Base-by-base conservation (phyloP, 2,329 filamentous ascomycete genomes). In the Ophiosphaerella narmari region DNA sequence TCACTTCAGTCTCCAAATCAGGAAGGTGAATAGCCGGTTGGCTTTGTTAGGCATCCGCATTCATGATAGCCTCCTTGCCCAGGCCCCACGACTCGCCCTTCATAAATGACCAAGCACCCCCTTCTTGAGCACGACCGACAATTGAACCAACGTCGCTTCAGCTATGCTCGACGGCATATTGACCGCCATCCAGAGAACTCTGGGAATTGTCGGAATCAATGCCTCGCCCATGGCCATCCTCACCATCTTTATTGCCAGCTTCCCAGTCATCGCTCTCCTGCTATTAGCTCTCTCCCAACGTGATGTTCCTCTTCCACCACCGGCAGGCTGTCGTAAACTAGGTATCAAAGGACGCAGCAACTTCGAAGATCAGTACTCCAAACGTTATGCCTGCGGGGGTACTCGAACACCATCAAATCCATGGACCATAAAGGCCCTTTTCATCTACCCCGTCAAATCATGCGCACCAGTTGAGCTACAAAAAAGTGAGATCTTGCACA, bases 401-500 rank as follows among this genome's bases (percentile, higher is more conserved):
- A 66, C 67, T 14, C 50, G 64, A 13, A 60, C 62, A 2, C 53
- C 59, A 12, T 50, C 57, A 4, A 67, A 67, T 24, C 57, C 61
- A 26, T 70, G 66, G 74, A 77, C 46, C 59, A 75, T 88, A 40
- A 86, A 90, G 70, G 89, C 88, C 47, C 77, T 96, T 43, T 87
- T 86, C 75, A 82, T 91, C 52, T 93, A 94, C 71, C 91, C 92
- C 1, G 76, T 96, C 70, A 93, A 95, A 75, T 90, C 88, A 48
- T 96, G 91, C 70, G 79, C 77, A 48, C 89, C 88, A 24, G 85
- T 96, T 46, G 90, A 94, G 74, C 73, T 96, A 39, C 75, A 82
- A 43, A 76, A 80, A 53, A 83, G 83, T 52, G 81, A 83, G 46
- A 80, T 94, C 13, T 74, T 90, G 39, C 77, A 83, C 5, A 84